Base-by-base conservation (phyloP, 2,329 filamentous ascomycete genomes). In the Macroventuria anomochaeta region DNA sequence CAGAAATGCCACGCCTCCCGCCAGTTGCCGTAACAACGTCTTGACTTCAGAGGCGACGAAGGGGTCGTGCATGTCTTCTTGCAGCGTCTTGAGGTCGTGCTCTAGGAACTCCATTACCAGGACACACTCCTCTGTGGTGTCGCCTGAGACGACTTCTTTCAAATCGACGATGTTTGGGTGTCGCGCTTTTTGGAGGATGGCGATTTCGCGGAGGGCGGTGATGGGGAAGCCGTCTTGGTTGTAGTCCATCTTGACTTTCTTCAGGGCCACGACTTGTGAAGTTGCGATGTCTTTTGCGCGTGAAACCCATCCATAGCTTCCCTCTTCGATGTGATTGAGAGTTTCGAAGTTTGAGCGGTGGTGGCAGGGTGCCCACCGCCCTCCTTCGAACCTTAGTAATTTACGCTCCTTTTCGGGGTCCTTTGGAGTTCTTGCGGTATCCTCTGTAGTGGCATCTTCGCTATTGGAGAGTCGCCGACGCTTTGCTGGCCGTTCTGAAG, bases 101-200 rank as follows among this genome's bases (percentile, higher is more conserved):
- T 97, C 93, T 67, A 97, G 82, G 76, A 97, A 99, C 71, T 97
- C 93, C 82, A 99, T 93, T 59, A 97, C 95, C 52, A 99, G 85
- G 74, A 91, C 96, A 62, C 97, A 88, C 77, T 88, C 84, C 57
- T 83, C 79, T 59, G 84, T 74, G 29, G 75, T 77, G 55, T 87
- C 85, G 3, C 91, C 90, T 34, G 93, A 85, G 0, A 97, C 91
- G 7, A 97, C 88, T 72, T 97, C 93, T 50, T 86, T 83, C 49
- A 99, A 78, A 34, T 82, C 78, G 11, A 99, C 92, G 58, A 99
- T 85, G 72, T 97, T 96, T 46, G 83, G 79, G 77, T 97, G 92
- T 38, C 83, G 80, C 54, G 90, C 91, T 69, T 90, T 88, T 66
- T 88, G 86, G 23, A 99, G 80, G 28, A 93, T 96, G 74, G 96